phyloP scores from a whole-genome alignment of 805 yeast genomes.

The Starmerella floris region DNA sequence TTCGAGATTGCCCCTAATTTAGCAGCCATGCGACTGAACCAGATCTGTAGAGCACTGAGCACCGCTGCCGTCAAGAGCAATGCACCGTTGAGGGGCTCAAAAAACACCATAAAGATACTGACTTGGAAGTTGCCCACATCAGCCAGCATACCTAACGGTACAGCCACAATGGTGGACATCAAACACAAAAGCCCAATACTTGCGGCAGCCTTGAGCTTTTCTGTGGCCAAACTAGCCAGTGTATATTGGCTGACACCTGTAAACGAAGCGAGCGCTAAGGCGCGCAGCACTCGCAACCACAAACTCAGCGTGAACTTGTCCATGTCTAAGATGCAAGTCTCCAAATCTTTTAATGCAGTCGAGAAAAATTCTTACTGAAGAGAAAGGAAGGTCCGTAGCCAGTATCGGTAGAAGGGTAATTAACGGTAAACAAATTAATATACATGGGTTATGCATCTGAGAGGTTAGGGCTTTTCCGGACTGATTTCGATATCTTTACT shows the following conservation, averaged over 20 bases:
- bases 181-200: neutral
- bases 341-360: no score
- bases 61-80: slow-evolving; percentile 1
- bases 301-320: neutral
- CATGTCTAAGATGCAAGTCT: no score
- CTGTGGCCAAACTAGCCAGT: neutral
- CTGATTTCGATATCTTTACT: slow-evolving; percentile 5
- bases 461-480: neutral
- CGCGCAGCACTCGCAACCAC: slow-evolving; percentile 2
- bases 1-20: neutral
- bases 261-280: neutral
- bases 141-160: neutral
- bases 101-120: neutral
- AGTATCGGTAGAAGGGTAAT: no score
- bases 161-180: neutral
- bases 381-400: no score
- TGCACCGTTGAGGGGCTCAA: neutral
- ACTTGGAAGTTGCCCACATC: neutral
- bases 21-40: neutral
- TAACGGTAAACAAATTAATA: no score
- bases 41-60: neutral
- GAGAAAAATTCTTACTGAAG: neutral
- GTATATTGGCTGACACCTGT: neutral
- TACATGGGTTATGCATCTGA: neutral
- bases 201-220: neutral